These are phyloP conservation scores for Lipomyces orientalis DNA, from an alignment of 805 yeast species.

Conservation along the genomic window DNA sequence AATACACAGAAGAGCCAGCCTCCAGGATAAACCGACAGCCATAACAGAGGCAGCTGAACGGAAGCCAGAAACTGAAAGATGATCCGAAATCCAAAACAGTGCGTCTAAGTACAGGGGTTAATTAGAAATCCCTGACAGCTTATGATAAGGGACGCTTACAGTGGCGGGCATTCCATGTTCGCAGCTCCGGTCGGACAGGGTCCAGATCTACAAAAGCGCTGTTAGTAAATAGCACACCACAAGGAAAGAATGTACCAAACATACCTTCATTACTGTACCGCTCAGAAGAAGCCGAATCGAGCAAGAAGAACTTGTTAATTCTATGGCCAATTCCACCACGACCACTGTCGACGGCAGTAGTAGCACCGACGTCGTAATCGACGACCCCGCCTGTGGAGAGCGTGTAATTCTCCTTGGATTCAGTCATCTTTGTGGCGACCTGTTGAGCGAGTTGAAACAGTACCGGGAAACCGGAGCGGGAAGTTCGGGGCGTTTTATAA, in stretches of 20 bases:
- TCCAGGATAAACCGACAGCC: slow-evolving; percentile 53
- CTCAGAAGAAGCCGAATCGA: slow-evolving; percentile 31
- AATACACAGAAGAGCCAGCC: slow-evolving; percentile 53
- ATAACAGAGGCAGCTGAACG: slow-evolving; percentile 52
- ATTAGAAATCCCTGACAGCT: not conserved
- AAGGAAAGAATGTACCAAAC: not conserved
- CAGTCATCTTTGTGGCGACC: not conserved
- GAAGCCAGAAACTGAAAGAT: slow-evolving; percentile 51
- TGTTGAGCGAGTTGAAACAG: not conserved
- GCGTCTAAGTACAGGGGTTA: slow-evolving; percentile 36
- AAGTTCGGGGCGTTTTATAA: not conserved
- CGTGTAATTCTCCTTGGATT: slow-evolving; percentile 11
- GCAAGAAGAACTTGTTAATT: slow-evolving; percentile 22
- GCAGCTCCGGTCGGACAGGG: slow-evolving; percentile 33
- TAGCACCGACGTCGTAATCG: slow-evolving; percentile 7
- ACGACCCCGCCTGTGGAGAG: slow-evolving; percentile 7
- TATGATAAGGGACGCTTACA: slow-evolving; percentile 11
- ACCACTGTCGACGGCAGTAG: slow-evolving; percentile 7
- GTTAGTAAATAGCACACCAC: not conserved
- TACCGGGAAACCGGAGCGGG: not conserved
- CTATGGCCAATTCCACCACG: slow-evolving; percentile 12
- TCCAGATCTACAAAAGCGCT: slow-evolving; percentile 30
- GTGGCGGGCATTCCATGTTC: slow-evolving; percentile 33
- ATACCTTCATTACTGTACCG: slow-evolving; percentile 33
- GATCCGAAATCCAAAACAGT: slow-evolving; percentile 39